These are phyloP conservation scores for Evernia prunastri DNA, from an alignment of 495 filamentous ascomycete species.

Conservation along the genomic window DNA sequence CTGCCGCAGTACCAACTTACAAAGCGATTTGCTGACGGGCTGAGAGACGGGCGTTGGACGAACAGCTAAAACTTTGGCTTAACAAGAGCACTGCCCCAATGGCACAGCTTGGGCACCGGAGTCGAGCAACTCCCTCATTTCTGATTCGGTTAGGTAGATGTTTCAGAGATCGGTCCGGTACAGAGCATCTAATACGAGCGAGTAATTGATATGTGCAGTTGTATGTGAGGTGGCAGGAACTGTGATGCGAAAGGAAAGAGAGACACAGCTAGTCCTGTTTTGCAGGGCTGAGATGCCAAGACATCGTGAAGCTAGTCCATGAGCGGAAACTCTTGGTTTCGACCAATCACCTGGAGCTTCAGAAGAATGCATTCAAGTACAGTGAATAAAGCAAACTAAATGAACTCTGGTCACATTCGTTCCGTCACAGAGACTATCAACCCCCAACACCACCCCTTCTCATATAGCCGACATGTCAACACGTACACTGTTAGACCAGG, in stretches of 20 bases:
- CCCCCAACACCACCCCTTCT: neutral
- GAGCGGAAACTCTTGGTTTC: neutral
- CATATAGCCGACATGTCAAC: constrained; percentile 8
- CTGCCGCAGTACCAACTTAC: constrained; percentile 4
- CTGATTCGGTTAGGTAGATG: neutral
- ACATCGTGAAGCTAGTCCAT: constrained; percentile 6
- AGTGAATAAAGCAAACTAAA: neutral
- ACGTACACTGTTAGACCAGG: constrained; percentile 39
- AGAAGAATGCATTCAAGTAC: constrained; percentile 4
- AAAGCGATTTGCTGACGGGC: neutral
- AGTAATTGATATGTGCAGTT: neutral
- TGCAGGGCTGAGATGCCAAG: constrained; percentile 8
- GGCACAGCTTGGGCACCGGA: neutral
- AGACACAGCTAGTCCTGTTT: neutral
- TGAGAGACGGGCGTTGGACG: constrained; percentile 9
- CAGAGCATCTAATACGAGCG: neutral
- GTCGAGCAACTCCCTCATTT: neutral
- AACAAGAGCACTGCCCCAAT: constrained; percentile 13
- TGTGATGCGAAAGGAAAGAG: neutral
- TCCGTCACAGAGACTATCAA: neutral
- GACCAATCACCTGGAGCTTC: constrained; percentile 9
- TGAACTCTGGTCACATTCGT: neutral
- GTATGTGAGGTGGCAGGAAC: neutral
- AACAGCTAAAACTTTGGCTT: neutral
- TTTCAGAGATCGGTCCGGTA: neutral